A percentile compares a stretch with the other conserved stretches of the same genome.
Conservation (phyloP, 768 basidiomycete species). For the Leccinum obscurum region DNA sequence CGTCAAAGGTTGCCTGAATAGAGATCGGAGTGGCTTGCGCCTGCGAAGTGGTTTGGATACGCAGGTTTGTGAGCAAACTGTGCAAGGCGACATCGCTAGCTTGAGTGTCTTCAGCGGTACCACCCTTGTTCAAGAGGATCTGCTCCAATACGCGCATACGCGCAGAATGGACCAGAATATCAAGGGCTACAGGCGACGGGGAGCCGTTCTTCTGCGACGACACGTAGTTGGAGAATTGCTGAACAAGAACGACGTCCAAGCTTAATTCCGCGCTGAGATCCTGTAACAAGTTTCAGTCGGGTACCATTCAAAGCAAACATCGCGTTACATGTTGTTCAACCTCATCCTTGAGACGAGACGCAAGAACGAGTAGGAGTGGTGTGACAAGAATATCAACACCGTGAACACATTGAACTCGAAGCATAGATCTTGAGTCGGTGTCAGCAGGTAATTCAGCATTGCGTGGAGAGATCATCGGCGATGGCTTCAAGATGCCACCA, state of each 20-base stretch:
- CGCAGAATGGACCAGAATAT: too few species aligned
- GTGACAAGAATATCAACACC: slow-evolving; percentile 49
- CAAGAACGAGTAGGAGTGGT: slow-evolving; percentile 51
- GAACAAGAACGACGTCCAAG: slow-evolving; percentile 44
- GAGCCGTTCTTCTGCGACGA: slow-evolving; percentile 19
- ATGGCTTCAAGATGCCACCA: not conserved
- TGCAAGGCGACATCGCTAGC: too few species aligned
- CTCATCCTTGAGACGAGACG: slow-evolving; percentile 47
- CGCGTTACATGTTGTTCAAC: slow-evolving; percentile 44
- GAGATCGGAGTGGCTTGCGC: too few species aligned
- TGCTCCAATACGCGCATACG: too few species aligned
- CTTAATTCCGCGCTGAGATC: slow-evolving; percentile 38
- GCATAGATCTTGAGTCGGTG: slow-evolving; percentile 11
- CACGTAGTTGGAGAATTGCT: slow-evolving; percentile 37
- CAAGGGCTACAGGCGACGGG: slow-evolving; percentile 1
- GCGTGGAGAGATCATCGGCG: slow-evolving; percentile 5
- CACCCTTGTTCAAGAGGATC: too few species aligned
- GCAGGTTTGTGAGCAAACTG: too few species aligned
- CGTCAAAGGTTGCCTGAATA: too few species aligned
- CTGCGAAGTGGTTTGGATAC: too few species aligned
- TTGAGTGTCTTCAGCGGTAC: too few species aligned
- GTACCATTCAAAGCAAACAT: not conserved
- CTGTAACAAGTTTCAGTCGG: slow-evolving; percentile 24
- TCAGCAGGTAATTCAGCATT: slow-evolving; percentile 2
- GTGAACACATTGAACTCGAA: slow-evolving; percentile 41